Evolutionary conservation across 2,329 filamentous ascomycete genomes (phyloP).

Genomic region (Calonectria pteridis): DNA sequence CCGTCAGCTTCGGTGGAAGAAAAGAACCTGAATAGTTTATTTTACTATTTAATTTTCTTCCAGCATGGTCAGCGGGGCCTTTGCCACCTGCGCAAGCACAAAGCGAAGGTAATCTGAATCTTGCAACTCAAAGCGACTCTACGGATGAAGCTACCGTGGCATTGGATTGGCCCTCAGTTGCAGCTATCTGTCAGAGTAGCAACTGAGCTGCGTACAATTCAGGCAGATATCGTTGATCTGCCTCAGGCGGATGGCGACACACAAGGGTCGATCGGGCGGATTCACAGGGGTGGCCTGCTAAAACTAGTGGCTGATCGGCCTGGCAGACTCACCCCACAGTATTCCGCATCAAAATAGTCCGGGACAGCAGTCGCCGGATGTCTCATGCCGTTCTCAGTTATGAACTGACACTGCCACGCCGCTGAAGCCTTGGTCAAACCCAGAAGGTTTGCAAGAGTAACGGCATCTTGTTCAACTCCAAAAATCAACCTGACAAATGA

Average conservation of each 20-base stretch:
- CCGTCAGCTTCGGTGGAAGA: background rate
- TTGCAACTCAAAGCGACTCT: background rate
- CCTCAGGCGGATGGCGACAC: background rate
- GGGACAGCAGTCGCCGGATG: background rate
- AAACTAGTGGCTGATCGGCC: slow-evolving; percentile 5
- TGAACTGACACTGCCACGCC: background rate
- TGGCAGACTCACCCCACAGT: background rate
- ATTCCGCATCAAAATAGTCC: background rate
- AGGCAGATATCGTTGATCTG: background rate
- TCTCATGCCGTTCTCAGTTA: background rate
- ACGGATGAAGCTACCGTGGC: background rate
- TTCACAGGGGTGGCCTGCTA: background rate
- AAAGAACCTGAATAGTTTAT: background rate
- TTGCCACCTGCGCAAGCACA: background rate
- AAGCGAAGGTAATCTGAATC: background rate
- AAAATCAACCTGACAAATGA: background rate
- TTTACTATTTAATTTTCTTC: background rate
- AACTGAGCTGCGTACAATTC: background rate
- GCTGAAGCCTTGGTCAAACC: background rate
- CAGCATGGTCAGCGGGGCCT: background rate
- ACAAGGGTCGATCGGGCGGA: background rate
- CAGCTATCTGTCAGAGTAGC: background rate
- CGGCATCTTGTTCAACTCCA: background rate
- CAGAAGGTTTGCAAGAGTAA: too few species aligned
- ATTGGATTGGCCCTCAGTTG: background rate